Evolutionary conservation across 1,139 yeast species (phyloP), one percentile per base, ranked within the genome.

Genomic region (Geotrichum phurueaensis): DNA sequence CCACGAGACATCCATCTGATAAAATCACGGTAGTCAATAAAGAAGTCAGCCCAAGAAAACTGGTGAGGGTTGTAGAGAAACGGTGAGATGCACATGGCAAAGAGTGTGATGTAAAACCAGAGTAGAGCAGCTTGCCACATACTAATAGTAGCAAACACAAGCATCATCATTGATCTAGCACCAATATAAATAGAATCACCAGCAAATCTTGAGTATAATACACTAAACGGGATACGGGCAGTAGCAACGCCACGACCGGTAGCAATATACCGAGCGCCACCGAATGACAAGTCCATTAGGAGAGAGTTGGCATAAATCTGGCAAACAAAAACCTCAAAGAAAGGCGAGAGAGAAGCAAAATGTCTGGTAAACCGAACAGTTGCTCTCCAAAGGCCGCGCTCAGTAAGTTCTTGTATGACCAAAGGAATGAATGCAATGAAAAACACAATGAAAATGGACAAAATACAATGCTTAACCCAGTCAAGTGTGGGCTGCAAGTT

Each of bases 241-340:
- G 98, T 94, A 50, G 99, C 99, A 73, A 94, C 92, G 76, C 98
- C 98, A 85, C 99, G 90, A 78, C 99, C 99, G 60, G 99, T 94
- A 62, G 97, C 91, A 74, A 94, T 94, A 81, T 94, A 94, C 78
- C 98, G 89, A 67, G 99, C 99, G 81, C 99, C 99, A 80, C 99
- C 99, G 73, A 92, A 92, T 64, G 97, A 84, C 79, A 94, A 82
- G 80, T 94, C 98, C 70, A 92, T 89, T 71, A 87, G 79, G 73
- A 94, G 80, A 36, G 99, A 88, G 66, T 95, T 84, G 61, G 98
- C 91, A 75, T 94, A 94, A 69, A 95, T 92, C 81, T 94, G 99
- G 74, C 97, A 96, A 71, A 91, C 96, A 76, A 94, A 94, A 69
- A 94, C 99, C 82, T 94, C 99, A 73, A 94, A 94, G 84, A 94